Base-by-base conservation (phyloP, 2,329 filamentous ascomycete species). In the Cladosporium sp. region DNA sequence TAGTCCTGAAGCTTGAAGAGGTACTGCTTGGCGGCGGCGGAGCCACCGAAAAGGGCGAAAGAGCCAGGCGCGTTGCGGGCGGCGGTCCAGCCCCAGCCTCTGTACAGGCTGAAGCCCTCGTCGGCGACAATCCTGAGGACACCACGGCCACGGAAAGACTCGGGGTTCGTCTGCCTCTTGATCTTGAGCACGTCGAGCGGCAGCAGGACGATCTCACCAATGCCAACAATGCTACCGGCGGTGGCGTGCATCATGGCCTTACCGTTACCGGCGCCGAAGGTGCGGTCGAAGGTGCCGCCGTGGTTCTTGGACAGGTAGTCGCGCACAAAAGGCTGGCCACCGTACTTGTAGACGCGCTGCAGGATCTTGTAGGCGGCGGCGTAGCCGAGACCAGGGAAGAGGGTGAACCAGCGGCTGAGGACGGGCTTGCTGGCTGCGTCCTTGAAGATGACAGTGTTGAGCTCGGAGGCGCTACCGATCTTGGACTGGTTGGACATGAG, bases 171-270 rank as follows among this genome's bases (percentile, higher is more conserved):
- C 77, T 99, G 93, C 64, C 93, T 85, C 82, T 99, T 99, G 77
- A 99, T 99, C 82, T 99, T 99, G 57, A 99, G 82, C 34, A 99
- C 92, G 63, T 99, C 93, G 54, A 99, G 83, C 37, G 93, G 93
- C 36, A 99, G 82, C 24, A 99, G 82, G 53, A 99, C 82, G 58
- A 99, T 95, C 76, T 99, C 93, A 67, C 93, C 93, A 63, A 99
- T 96, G 64, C 93, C 93, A 66, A 99, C 95, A 65, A 99, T 68
- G 74, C 88, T 92, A 56, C 93, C 93, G 56, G 93, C 93, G 45
- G 89, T 95, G 18, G 93, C 96, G 75, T 96, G 89, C 87, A 99
- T 87, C 64, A 99, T 90, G 12, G 93, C 92, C 80, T 99, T 97
- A 71, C 93, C 93, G 32, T 89, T 96, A 73, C 95, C 95, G 76